A percentile compares a stretch with the other conserved stretches of the same genome.
Conservation (phyloP, 169 alveolate species). For the Eimeria zaria region DNA sequence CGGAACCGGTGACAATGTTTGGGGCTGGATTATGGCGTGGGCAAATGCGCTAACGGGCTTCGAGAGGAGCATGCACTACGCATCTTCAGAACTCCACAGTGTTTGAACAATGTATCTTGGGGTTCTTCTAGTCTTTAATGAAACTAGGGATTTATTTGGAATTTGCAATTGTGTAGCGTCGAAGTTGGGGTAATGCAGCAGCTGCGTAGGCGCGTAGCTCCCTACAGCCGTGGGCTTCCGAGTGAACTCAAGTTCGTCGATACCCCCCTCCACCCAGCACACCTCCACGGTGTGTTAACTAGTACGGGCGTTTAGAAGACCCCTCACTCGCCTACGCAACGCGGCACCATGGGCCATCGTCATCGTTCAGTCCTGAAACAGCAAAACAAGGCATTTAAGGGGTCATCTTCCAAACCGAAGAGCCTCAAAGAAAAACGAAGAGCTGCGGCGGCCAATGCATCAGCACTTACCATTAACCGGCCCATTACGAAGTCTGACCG, state of each 20-base stretch:
- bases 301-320: not conserved
- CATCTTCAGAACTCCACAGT: not conserved
- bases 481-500: constrained; percentile 43
- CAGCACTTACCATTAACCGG: not conserved
- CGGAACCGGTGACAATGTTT: not conserved
- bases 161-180: not conserved
- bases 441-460: constrained; percentile 48
- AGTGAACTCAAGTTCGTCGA: not conserved
- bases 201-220: not conserved
- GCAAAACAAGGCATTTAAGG: constrained; percentile 84
- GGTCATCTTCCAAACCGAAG: constrained; percentile 47
- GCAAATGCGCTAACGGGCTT: not conserved
- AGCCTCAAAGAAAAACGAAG: constrained; percentile 72
- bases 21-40: constrained; percentile 4
- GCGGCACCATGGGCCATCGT: constrained; percentile 79
- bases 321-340: not conserved
- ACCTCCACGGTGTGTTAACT: not conserved
- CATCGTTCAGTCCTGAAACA: constrained; percentile 79
- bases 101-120: not conserved
- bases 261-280: not conserved
- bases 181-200: not conserved
- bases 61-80: not conserved
- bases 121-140: not conserved
- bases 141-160: not conserved
- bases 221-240: not conserved